Base-by-base conservation (phyloP, 345 rosid species). In the Moricandia arvensis region DNA sequence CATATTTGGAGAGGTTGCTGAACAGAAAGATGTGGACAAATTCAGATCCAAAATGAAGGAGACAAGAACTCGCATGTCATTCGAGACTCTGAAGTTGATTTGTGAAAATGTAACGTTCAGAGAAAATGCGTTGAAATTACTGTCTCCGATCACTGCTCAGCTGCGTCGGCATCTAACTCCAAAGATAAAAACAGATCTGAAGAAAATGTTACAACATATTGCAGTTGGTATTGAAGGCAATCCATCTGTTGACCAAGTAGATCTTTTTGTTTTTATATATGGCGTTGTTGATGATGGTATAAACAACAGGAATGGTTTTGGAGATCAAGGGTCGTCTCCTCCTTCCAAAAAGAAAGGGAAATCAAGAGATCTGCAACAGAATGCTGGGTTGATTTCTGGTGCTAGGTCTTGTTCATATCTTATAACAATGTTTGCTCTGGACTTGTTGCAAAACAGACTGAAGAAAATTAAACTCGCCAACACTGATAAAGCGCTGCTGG, bases 1-100 rank as follows among this genome's bases (percentile, higher is more conserved):
- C 73, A 90, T 92, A 79, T 90, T 95, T 65, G 97, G 98, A 71
- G 88, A 88, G 83, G 97, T 92, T 79, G 86, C 94, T 7, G 99
- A 95, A 80, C 88, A 95, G 83, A 95, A 90, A 74, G 97, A 90
- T 69, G 98, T 85, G 78, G 90, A 83, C 26, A 90, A 90, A 82
- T 88, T 92, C 69, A 87, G 90, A 73, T 82, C 88, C 18, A 95
- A 92, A 76, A 95, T 90, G 98, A 95, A 90, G 76, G 99, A 95
- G 84, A 89, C 98, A 47, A 84, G 74, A 83, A 82, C 77, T 79
- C 75, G 82, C 72, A 89, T 74, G 82, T 95, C 99, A 16, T 85
- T 82, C 69, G 96, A 92, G 74, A 85, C 96, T 54, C 80, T 92
- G 77, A 84, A 83, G 79, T 55, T 92, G 84, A 88, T 95, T 79